Evolutionary conservation across 1,284 basidiomycete genomes (phyloP).

Genomic region (Trametes sp.): DNA sequence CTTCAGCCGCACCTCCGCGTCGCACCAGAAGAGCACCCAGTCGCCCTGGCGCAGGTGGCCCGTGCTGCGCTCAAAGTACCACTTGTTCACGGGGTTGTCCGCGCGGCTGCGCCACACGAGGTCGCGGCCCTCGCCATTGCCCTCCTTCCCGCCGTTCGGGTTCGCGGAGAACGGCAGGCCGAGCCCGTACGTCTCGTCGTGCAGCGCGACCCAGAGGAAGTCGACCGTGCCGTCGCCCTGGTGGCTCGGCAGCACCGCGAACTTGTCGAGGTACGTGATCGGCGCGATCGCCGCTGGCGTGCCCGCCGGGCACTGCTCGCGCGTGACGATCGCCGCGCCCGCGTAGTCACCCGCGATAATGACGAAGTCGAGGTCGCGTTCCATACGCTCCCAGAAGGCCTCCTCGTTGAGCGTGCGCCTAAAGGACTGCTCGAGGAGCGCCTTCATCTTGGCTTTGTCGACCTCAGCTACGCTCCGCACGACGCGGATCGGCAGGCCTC

Average conservation of each 20-base stretch:
- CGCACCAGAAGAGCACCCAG: slow-evolving; percentile 99
- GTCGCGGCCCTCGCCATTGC: slow-evolving; percentile 90
- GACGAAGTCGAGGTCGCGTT: slow-evolving; percentile 86
- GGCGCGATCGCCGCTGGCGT: slow-evolving; percentile 45
- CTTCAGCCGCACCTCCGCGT: slow-evolving; percentile 86
- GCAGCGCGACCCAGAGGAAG: slow-evolving; percentile 98
- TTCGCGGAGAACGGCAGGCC: slow-evolving; percentile 95
- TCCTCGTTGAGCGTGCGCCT: slow-evolving; percentile 75
- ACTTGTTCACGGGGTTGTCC: slow-evolving; percentile 97
- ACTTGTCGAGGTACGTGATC: slow-evolving; percentile 98
- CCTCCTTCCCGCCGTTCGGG: slow-evolving; percentile 91
- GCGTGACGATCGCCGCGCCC: slow-evolving; percentile 95
- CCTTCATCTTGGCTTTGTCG: slow-evolving; percentile 80
- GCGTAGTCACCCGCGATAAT: slow-evolving; percentile 97
- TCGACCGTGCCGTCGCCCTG: slow-evolving; percentile 99
- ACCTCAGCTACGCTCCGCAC: slow-evolving; percentile 71
- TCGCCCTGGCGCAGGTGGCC: slow-evolving; percentile 87
- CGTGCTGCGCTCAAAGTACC: slow-evolving; percentile 97
- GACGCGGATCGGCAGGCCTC: slow-evolving; percentile 88
- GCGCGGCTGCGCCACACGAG: slow-evolving; percentile 94
- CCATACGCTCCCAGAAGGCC: slow-evolving; percentile 83
- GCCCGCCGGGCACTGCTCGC: slow-evolving; percentile 61
- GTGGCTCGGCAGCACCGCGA: slow-evolving; percentile 92
- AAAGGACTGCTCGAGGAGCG: slow-evolving; percentile 90
- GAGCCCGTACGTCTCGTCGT: slow-evolving; percentile 98